These are phyloP conservation scores for Solanum hybrid DNA, from an alignment of 305 asterid species.

Conservation along the genomic window DNA sequence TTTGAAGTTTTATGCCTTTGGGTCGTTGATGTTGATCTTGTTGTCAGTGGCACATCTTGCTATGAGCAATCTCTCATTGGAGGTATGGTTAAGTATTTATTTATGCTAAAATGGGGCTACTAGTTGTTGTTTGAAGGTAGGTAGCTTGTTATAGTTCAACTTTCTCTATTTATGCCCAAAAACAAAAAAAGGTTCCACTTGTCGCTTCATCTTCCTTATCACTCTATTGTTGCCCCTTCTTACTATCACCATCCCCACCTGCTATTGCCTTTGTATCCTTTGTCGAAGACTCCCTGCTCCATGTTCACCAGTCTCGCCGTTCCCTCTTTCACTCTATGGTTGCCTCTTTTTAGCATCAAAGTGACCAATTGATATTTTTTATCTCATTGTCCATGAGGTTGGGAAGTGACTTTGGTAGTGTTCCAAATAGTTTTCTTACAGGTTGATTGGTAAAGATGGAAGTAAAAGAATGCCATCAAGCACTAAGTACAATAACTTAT, in stretches of 20 bases:
- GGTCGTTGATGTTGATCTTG: constrained; percentile 39
- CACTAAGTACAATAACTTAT: neutral
- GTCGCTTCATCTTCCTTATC: neutral
- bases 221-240: neutral
- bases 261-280: neutral
- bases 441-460: neutral
- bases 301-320: neutral
- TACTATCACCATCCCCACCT: neutral
- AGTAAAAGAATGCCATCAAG: neutral
- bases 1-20: constrained; percentile 47
- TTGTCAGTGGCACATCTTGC: constrained; percentile 27
- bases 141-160: neutral
- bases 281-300: neutral
- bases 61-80: constrained; percentile 23
- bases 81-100: constrained; percentile 15
- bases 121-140: neutral
- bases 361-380: neutral
- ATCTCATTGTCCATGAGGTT: neutral
- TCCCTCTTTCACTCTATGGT: neutral
- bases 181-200: neutral
- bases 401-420: neutral
- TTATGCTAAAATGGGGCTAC: neutral
- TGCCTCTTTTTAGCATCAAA: neutral
- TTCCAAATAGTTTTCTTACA: neutral
- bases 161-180: neutral